Percentiles rank a stretch among this genome's conserved stretches.
These are phyloP conservation scores for Phytopythium aichiense DNA, from an alignment of 352 stramenopile genomes.

Conservation along the genomic window DNA sequence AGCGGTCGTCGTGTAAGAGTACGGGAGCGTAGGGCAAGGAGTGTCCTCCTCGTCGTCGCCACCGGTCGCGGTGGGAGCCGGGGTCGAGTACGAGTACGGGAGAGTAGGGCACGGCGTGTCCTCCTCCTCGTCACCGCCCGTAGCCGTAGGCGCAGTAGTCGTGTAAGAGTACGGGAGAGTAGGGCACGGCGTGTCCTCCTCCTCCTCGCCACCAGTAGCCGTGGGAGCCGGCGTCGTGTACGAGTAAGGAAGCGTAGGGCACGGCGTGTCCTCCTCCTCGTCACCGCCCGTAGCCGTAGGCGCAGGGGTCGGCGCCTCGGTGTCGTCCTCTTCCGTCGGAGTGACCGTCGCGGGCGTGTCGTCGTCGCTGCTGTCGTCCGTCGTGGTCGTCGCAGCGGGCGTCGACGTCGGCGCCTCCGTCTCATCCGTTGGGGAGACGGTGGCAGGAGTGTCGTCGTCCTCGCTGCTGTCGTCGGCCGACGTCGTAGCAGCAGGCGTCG, in stretches of 20 bases:
- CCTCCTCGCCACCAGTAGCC: neutral
- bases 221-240: slow-evolving; percentile 12
- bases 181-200: slow-evolving; percentile 17
- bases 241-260: slow-evolving; percentile 17
- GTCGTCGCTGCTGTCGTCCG: slow-evolving; percentile 4
- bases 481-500: slow-evolving; percentile 10
- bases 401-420: slow-evolving; percentile 9
- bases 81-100: slow-evolving; percentile 7
- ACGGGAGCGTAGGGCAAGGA: slow-evolving; percentile 16
- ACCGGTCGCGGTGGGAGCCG: neutral
- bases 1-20: slow-evolving; percentile 16
- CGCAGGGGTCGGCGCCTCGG: slow-evolving; percentile 4
- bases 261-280: slow-evolving; percentile 15
- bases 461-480: slow-evolving; percentile 1
- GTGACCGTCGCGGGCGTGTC: slow-evolving; percentile 1
- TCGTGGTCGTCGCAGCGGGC: slow-evolving; percentile 3
- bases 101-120: slow-evolving; percentile 18
- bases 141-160: slow-evolving; percentile 7
- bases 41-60: slow-evolving; percentile 15
- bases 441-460: neutral
- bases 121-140: slow-evolving; percentile 9
- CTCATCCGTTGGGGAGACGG: neutral
- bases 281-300: slow-evolving; percentile 5
- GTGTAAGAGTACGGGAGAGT: slow-evolving; percentile 18
- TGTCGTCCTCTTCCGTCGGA: neutral